phyloP scores from a whole-genome alignment of 331 rosid species.

The Telfairia occidentalis region DNA sequence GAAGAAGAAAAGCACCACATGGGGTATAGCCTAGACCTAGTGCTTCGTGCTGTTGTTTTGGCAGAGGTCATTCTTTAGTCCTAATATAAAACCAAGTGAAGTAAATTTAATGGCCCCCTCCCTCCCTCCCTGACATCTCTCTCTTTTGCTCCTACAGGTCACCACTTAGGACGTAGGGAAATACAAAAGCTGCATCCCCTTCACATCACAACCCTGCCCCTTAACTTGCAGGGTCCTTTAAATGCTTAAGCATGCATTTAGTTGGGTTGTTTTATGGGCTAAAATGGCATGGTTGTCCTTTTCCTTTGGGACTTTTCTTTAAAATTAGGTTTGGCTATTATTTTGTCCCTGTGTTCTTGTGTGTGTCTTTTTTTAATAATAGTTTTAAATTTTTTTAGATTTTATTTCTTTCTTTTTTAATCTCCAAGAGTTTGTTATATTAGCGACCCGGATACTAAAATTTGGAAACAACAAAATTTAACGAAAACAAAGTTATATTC shows the following conservation, averaged over 20 bases:
- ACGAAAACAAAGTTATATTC: no score
- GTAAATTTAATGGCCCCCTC: background rate
- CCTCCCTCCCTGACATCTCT: background rate
- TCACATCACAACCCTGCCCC: background rate
- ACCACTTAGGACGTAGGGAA: background rate
- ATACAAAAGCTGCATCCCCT: background rate
- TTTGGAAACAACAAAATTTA: no score
- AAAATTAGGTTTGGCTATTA: background rate
- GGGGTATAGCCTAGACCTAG: background rate
- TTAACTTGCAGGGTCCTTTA: background rate
- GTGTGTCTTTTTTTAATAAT: no score
- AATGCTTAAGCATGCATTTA: conserved; percentile 1
- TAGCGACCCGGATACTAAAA: no score
- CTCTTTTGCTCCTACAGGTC: background rate
- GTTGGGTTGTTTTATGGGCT: background rate
- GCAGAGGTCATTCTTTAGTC: background rate
- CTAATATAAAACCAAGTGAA: background rate
- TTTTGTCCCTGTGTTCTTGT: background rate
- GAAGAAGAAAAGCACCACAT: background rate
- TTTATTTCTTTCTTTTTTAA: no score
- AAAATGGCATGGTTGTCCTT: background rate
- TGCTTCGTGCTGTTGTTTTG: background rate
- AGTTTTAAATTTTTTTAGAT: no score
- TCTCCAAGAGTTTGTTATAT: no score
- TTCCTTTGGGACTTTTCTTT: background rate